Conservation (phyloP, 257 asterid species). For the Craterostigma plantagineum region DNA sequence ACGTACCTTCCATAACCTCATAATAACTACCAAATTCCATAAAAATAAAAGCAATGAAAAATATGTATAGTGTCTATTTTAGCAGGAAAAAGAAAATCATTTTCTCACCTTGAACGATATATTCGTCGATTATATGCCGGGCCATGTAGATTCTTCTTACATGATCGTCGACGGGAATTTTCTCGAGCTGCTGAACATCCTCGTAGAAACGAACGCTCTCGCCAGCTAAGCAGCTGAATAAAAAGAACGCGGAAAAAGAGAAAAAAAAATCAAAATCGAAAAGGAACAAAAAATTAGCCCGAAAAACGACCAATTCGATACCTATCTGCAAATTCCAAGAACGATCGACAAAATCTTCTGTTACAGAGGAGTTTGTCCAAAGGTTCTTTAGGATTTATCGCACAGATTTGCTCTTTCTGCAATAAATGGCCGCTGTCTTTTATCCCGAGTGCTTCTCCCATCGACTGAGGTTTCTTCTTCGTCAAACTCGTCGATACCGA, state of each 20-base stretch:
- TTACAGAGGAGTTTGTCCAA: constrained; percentile 60
- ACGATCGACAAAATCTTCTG: constrained; percentile 51
- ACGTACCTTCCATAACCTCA: no score
- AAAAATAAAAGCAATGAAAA: no score
- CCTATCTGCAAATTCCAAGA: constrained; percentile 77
- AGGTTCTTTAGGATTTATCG: constrained; percentile 40
- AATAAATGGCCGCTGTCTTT: constrained; percentile 34
- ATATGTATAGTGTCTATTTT: no score
- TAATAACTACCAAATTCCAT: no score
- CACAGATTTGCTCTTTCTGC: constrained; percentile 19
- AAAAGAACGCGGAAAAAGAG: not conserved
- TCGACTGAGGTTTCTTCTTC: constrained; percentile 33
- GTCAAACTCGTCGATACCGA: constrained; percentile 56
- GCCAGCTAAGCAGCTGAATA: constrained; percentile 68
- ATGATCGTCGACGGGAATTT: constrained; percentile 42
- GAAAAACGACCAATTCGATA: constrained; percentile 5
- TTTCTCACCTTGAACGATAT: constrained; percentile 54
- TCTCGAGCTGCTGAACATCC: constrained; percentile 68
- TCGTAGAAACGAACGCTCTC: constrained; percentile 71
- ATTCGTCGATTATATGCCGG: constrained; percentile 59
- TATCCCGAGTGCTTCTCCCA: constrained; percentile 66
- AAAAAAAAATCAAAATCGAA: no score
- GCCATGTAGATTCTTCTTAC: constrained; percentile 80
- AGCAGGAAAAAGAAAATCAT: no score
- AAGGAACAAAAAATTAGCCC: no score